phyloP scores from a whole-genome alignment of 2,329 filamentous ascomycete genomes.

The Aspergillus neoniger region DNA sequence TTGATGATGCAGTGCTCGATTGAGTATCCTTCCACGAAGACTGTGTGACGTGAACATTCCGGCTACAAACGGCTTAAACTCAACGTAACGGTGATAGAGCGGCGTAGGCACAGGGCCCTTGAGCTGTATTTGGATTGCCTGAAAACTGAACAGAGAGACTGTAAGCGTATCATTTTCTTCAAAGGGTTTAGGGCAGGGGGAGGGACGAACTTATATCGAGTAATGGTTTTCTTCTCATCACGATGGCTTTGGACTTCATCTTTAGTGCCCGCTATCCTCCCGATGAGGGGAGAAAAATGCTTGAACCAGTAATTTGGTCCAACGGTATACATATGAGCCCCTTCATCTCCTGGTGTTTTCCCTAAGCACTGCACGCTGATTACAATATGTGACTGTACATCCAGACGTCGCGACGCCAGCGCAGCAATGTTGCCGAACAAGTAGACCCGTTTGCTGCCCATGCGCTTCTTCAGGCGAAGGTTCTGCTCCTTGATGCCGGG shows the following conservation, averaged over 20 bases:
- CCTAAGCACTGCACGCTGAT: conserved; percentile 79
- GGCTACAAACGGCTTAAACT: conserved; percentile 87
- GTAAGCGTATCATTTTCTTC: not conserved
- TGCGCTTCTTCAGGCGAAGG: conserved; percentile 73
- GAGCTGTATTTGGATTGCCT: conserved; percentile 88
- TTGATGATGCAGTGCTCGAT: conserved; percentile 86
- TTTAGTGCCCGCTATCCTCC: conserved; percentile 73
- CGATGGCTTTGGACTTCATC: conserved; percentile 60
- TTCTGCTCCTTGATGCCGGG: conserved; percentile 63
- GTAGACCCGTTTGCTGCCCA: conserved; percentile 86
- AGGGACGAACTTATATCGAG: conserved; percentile 72
- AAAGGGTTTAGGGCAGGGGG: not conserved
- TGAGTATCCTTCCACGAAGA: conserved; percentile 75
- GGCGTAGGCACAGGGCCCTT: conserved; percentile 75
- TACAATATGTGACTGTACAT: conserved; percentile 70
- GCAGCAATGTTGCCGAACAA: conserved; percentile 68
- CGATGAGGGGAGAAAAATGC: conserved; percentile 87
- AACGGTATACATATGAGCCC: conserved; percentile 74
- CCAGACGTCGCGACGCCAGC: conserved; percentile 61
- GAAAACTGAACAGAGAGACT: conserved; percentile 63
- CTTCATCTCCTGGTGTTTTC: conserved; percentile 64
- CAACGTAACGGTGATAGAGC: conserved; percentile 89
- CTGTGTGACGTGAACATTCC: conserved; percentile 82
- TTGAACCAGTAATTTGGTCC: conserved; percentile 76
- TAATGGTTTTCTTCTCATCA: conserved; percentile 56